These are phyloP conservation scores for Pterocarpus santalinus DNA, from an alignment of 306 rosid genomes.

Conservation along the genomic window DNA sequence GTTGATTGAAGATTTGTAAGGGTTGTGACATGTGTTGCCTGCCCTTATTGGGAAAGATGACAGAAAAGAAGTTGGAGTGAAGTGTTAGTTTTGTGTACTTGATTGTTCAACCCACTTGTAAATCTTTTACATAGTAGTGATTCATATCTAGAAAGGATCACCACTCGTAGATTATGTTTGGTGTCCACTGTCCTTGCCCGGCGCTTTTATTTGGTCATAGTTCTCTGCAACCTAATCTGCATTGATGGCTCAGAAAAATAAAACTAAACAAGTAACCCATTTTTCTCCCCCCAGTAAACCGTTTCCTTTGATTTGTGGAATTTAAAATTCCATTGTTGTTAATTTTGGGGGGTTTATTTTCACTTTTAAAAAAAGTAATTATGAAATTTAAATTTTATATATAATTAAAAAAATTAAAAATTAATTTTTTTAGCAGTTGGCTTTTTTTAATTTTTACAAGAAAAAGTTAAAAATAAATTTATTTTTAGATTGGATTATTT, in stretches of 20 bases:
- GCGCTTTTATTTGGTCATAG: slow-evolving; percentile 17
- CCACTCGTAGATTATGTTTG: too few species aligned
- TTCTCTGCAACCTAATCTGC: background rate
- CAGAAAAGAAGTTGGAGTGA: slow-evolving; percentile 2
- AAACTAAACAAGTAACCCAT: background rate
- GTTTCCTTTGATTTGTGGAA: background rate
- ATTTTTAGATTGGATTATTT: too few species aligned
- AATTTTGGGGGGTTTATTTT: background rate
- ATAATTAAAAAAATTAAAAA: too few species aligned
- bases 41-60: slow-evolving; percentile 6
- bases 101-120: slow-evolving; percentile 35
- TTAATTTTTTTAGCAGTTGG: too few species aligned
- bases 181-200: background rate
- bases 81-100: slow-evolving; percentile 40
- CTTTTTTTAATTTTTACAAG: too few species aligned
- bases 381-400: too few species aligned
- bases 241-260: background rate
- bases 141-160: slow-evolving; percentile 4
- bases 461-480: too few species aligned
- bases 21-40: slow-evolving; percentile 17
- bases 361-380: too few species aligned
- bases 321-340: background rate
- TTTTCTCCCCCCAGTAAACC: too few species aligned
- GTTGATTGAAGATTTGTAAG: slow-evolving; percentile 27
- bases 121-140: slow-evolving; percentile 33